Conservation (phyloP, 352 stramenopile species). For the Globisporangium rhizosaccharum region DNA sequence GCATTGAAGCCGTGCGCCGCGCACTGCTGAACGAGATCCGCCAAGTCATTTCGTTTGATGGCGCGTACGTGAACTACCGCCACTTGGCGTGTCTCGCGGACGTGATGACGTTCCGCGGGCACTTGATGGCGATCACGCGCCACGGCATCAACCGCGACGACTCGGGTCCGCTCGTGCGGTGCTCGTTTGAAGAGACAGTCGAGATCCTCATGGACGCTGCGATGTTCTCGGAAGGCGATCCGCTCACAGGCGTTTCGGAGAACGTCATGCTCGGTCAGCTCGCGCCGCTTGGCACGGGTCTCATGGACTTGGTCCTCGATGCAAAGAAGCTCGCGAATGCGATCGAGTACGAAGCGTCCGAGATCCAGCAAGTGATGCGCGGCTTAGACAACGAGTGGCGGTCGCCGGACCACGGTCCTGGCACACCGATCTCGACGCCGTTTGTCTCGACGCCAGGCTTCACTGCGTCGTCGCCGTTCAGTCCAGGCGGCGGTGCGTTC, state of each 20-base stretch:
- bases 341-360: conserved; percentile 94
- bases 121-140: conserved; percentile 96
- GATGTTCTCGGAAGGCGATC: conserved; percentile 96
- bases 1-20: conserved; percentile 87
- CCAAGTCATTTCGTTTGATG: conserved; percentile 98
- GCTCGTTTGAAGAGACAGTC: conserved; percentile 99
- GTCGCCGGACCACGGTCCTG: conserved; percentile 68
- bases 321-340: conserved; percentile 97
- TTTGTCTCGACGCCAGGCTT: conserved; percentile 82
- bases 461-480: conserved; percentile 86
- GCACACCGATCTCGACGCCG: conserved; percentile 83
- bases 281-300: conserved; percentile 93
- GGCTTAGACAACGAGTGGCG: conserved; percentile 90
- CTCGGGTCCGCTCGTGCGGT: conserved; percentile 95
- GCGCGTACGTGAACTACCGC: conserved; percentile 99
- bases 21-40: conserved; percentile 95
- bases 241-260: conserved; percentile 96
- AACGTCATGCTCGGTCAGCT: conserved; percentile 99
- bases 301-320: conserved; percentile 98
- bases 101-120: conserved; percentile 98
- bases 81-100: conserved; percentile 98
- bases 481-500: conserved; percentile 81
- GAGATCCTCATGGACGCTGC: conserved; percentile 99
- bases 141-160: conserved; percentile 99
- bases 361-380: conserved; percentile 90